phyloP scores from a whole-genome alignment of 2,329 filamentous ascomycete species.

The Chaetomium strumarium region DNA sequence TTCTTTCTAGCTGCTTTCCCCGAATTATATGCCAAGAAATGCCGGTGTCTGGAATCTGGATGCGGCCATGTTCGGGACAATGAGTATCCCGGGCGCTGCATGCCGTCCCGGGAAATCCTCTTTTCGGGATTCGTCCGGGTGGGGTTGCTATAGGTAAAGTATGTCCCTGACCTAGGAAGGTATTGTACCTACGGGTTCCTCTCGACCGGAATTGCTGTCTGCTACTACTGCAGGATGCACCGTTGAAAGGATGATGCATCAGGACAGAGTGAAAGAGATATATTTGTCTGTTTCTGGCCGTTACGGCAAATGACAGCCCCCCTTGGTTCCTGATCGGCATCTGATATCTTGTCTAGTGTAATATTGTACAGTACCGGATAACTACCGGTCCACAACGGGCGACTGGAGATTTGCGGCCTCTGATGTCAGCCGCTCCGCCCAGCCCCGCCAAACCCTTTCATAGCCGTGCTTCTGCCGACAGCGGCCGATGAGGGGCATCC shows the following conservation, averaged over 20 bases:
- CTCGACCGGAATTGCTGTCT: not conserved
- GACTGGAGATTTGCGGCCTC: constrained; percentile 6
- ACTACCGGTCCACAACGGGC: not conserved
- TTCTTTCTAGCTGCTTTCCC: not conserved
- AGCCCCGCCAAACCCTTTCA: constrained; percentile 12
- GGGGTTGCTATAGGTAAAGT: not conserved
- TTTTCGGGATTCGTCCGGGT: constrained; percentile 8
- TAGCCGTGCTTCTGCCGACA: constrained; percentile 24
- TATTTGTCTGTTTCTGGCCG: too few relatives aligned
- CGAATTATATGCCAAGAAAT: constrained; percentile 17
- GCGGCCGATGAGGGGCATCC: constrained; percentile 22
- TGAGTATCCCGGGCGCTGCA: constrained; percentile 11
- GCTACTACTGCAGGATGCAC: too few relatives aligned
- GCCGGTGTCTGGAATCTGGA: constrained; percentile 15
- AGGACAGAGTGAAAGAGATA: too few relatives aligned
- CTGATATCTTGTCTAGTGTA: too few relatives aligned
- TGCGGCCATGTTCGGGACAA: constrained; percentile 16
- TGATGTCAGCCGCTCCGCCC: constrained; percentile 13
- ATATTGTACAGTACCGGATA: too few relatives aligned
- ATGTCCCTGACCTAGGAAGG: too few relatives aligned
- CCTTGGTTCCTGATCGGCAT: too few relatives aligned
- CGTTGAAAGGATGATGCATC: too few relatives aligned
- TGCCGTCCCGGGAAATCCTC: constrained; percentile 22
- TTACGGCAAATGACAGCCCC: too few relatives aligned
- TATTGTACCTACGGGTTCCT: too few relatives aligned